Base-by-base conservation (phyloP, 1,284 basidiomycete genomes). In the Afroboletus lepidellus region DNA sequence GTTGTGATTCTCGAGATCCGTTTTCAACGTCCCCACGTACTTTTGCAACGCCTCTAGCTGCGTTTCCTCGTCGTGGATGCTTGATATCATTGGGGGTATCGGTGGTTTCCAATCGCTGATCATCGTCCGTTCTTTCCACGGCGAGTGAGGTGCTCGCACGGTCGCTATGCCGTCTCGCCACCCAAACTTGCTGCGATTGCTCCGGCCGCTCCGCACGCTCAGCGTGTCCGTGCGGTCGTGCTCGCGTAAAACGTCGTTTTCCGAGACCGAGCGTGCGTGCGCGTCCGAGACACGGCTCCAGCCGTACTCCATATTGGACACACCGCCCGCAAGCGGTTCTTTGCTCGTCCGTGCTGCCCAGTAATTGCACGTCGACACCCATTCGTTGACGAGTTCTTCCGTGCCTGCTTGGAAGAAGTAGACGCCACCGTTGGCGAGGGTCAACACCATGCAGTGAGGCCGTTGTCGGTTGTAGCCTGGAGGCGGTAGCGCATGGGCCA, bases 261-360 rank as follows among this genome's bases (percentile, higher is more conserved):
- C 83, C 18, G 85, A 83, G 24, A 74, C 69, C n/a, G 84, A 80
- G 11, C 78, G 78, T 1, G 70, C 72, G 51, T 81, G 82, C 30
- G 76, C 62, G 49, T 89, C 85, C 15, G 75, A 62, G 12, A 89
- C 79, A 34, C 90, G 83, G 66, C 87, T 95, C 96, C 96, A 99
- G 11, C 96, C 96, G 65, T 99, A 98, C 69, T 99, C 97, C 89
- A 98, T 96, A 72, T 99, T 99, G 43, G 92, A 94, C 2, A 98
- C 94, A 27, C 95, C 96, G 3, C 95, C 96, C 3, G 90, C 80
- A 3, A 99, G 79, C 0, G 96, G 96, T 64, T 97, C 94, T 61
- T 95, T 94, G 69, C 90, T 94, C 57, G 84, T 87, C 30, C 95
- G 79, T 0, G 96, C 96, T 0, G 96, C 93, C 94, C 95, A 98